Evolutionary conservation across 2,329 filamentous ascomycete genomes (phyloP).

Genomic region (Westerdykella sp.): DNA sequence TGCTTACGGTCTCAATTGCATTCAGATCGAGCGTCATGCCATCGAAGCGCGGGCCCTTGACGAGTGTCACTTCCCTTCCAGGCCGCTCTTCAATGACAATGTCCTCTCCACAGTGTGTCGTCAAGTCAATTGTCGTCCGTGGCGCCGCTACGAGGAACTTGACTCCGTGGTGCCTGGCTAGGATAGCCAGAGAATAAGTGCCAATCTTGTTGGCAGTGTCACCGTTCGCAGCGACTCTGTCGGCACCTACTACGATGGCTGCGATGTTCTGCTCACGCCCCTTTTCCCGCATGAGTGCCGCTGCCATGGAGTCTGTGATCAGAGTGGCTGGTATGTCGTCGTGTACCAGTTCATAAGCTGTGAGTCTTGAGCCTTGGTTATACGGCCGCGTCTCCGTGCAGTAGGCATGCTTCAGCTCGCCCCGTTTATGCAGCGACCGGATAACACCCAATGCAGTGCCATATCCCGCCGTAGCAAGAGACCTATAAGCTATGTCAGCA

Average conservation of each 20-base stretch:
- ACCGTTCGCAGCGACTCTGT: conserved; percentile 90
- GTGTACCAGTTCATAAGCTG: conserved; percentile 92
- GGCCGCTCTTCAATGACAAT: conserved; percentile 91
- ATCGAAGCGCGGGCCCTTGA: conserved; percentile 66
- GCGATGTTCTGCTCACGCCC: conserved; percentile 59
- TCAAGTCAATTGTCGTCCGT: conserved; percentile 85
- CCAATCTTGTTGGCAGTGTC: conserved; percentile 99
- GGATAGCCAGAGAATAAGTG: conserved; percentile 86
- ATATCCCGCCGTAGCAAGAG: conserved; percentile 94
- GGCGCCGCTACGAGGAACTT: conserved; percentile 95
- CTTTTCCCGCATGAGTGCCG: conserved; percentile 67
- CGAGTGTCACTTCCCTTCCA: conserved; percentile 72
- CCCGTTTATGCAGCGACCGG: conserved; percentile 64
- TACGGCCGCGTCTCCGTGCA: conserved; percentile 97
- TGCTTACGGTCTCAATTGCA: conserved; percentile 66
- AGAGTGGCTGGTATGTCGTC: conserved; percentile 87
- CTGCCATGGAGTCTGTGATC: conserved; percentile 95
- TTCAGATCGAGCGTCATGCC: conserved; percentile 59
- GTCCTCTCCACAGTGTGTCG: conserved; percentile 66
- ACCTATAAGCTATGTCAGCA: conserved; percentile 46
- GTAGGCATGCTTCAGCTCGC: conserved; percentile 72
- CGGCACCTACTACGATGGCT: conserved; percentile 89
- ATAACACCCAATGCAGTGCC: conserved; percentile 94
- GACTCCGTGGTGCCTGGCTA: conserved; percentile 79
- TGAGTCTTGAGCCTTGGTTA: conserved; percentile 92